Evolutionary conservation across 805 yeast species (phyloP).

Genomic region (Metschnikowia similis): DNA sequence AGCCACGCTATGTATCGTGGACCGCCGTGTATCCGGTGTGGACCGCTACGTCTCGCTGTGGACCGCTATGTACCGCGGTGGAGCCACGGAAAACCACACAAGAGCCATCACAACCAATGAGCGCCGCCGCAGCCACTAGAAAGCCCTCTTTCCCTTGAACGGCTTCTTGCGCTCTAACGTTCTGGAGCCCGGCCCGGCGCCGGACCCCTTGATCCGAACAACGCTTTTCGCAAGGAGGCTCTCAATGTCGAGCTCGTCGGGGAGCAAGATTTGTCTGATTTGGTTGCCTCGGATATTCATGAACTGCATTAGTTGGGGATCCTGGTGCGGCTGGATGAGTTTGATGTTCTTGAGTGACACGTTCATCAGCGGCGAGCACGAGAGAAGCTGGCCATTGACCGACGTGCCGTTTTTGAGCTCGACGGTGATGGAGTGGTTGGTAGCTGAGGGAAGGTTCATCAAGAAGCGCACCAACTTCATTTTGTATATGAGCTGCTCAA

Average conservation of each 20-base stretch:
- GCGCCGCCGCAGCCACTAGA: not conserved
- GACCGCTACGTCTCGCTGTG: too few relatives aligned
- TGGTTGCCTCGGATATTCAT: constrained; percentile 88
- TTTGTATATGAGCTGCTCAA: not conserved
- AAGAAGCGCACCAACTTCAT: constrained; percentile 74
- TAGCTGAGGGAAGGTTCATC: constrained; percentile 62
- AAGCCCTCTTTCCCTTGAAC: constrained; percentile 15
- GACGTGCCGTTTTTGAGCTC: constrained; percentile 90
- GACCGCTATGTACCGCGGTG: too few relatives aligned
- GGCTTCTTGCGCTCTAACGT: constrained; percentile 17
- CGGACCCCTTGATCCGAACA: constrained; percentile 38
- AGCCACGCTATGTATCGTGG: too few relatives aligned
- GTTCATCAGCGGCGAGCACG: constrained; percentile 90
- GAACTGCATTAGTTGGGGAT: constrained; percentile 66
- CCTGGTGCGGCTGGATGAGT: constrained; percentile 68
- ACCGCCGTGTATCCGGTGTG: too few relatives aligned
- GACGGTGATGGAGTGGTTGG: constrained; percentile 81
- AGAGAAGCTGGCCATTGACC: constrained; percentile 75
- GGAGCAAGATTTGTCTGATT: constrained; percentile 75
- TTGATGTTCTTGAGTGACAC: constrained; percentile 75
- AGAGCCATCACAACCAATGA: too few relatives aligned
- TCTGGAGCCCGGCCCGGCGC: constrained; percentile 37
- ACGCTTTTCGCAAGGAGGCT: constrained; percentile 51
- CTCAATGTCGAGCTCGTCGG: constrained; percentile 80
- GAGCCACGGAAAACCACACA: too few relatives aligned